phyloP scores from a whole-genome alignment of 768 basidiomycete genomes.

The Rhodotorula paludigena region DNA sequence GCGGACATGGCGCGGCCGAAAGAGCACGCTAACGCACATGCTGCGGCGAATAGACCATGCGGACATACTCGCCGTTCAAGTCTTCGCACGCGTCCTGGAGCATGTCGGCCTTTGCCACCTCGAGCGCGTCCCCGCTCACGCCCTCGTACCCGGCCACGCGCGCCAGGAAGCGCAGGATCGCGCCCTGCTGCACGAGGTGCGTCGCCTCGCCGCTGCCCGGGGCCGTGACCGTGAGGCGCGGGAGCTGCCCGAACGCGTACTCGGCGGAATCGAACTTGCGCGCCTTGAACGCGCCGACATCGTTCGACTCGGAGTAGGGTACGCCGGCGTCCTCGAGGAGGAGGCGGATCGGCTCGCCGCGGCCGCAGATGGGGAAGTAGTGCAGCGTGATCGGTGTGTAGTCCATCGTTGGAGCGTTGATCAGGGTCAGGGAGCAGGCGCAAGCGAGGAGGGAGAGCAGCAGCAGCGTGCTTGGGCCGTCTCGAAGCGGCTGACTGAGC shows the following conservation, averaged over 20 bases:
- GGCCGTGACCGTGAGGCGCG: neutral
- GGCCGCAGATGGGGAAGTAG: slow-evolving; percentile 23
- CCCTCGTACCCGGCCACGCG: neutral
- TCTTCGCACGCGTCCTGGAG: slow-evolving; percentile 14
- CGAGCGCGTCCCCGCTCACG: neutral
- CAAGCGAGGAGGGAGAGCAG: neutral
- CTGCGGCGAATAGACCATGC: neutral
- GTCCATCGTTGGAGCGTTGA: neutral
- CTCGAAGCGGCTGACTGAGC: too few species aligned
- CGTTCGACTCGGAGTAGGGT: slow-evolving; percentile 7
- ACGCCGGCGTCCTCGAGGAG: slow-evolving; percentile 15
- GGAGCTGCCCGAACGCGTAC: slow-evolving; percentile 18
- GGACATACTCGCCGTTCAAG: neutral
- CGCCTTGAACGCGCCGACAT: neutral
- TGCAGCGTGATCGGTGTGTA: neutral
- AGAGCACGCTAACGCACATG: neutral
- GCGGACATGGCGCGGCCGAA: neutral
- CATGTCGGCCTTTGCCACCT: neutral
- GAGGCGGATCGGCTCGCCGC: slow-evolving; percentile 15
- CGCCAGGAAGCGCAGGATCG: slow-evolving; percentile 11
- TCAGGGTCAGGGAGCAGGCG: neutral
- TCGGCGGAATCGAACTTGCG: slow-evolving; percentile 2
- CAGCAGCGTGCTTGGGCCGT: neutral
- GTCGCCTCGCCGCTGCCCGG: neutral
- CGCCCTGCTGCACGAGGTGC: slow-evolving; percentile 15